Evolutionary conservation across 202 grass and related monocot genomes (phyloP).

Genomic region (Setaria italica): DNA sequence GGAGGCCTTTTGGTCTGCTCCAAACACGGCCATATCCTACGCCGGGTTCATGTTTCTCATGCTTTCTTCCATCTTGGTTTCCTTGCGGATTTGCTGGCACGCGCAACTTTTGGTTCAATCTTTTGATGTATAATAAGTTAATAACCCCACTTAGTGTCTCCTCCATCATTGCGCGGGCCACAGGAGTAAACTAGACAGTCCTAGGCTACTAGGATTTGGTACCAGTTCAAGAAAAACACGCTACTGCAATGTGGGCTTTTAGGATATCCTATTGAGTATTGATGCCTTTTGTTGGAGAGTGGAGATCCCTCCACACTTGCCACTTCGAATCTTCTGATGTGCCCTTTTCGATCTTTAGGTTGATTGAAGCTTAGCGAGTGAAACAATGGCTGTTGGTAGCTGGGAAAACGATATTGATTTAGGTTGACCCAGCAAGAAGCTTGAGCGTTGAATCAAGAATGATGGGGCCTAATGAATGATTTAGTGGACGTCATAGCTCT

Average conservation of each 20-base stretch:
- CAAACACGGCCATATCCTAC: not conserved
- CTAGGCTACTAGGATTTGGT: not conserved
- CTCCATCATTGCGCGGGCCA: not conserved
- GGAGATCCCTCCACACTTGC: not conserved
- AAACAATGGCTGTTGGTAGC: not conserved
- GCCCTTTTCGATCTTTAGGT: not conserved
- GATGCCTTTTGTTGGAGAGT: not conserved
- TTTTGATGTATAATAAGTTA: not conserved
- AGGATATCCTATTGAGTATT: conserved; percentile 5
- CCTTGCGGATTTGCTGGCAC: conserved; percentile 11
- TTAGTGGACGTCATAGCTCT: conserved; percentile 60
- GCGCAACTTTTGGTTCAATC: not conserved
- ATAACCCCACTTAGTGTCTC: not conserved
- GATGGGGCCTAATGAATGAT: conserved; percentile 48
- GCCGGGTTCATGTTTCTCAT: conserved; percentile 11
- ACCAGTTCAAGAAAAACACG: not conserved
- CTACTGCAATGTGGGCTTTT: not conserved
- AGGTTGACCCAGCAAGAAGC: conserved; percentile 54
- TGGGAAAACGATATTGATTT: not conserved
- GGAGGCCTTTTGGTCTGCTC: not conserved
- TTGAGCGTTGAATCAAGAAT: conserved; percentile 42
- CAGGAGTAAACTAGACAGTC: not conserved
- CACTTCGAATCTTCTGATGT: not conserved
- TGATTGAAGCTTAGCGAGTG: not conserved
- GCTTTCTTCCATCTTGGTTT: not conserved